Conservation (phyloP, 306 rosid genomes). For the Carpinus viminea region DNA sequence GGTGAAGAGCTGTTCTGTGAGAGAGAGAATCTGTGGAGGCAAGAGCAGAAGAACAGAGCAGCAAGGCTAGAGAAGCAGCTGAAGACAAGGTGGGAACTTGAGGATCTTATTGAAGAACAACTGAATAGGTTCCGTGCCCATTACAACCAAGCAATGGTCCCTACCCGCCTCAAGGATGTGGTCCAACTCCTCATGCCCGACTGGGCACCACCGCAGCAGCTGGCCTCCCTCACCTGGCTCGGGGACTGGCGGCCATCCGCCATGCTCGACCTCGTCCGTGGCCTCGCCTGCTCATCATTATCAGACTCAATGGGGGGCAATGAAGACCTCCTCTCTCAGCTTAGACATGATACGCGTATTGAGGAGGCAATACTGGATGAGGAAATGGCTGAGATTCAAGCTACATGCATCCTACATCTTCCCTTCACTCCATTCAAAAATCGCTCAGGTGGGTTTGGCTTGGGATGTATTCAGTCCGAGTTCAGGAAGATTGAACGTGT, state of each 20-base stretch:
- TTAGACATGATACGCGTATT: constrained; percentile 40
- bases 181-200: constrained; percentile 43
- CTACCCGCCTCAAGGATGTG: constrained; percentile 36
- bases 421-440: constrained; percentile 35
- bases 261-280: constrained; percentile 36
- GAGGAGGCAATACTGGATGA: constrained; percentile 47
- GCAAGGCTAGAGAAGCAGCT: constrained; percentile 47
- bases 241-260: constrained; percentile 56
- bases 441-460: constrained; percentile 21
- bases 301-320: constrained; percentile 13
- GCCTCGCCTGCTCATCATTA: constrained; percentile 26
- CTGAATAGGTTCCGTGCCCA: constrained; percentile 38
- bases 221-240: constrained; percentile 38
- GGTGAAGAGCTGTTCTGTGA: constrained; percentile 34
- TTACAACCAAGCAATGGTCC: constrained; percentile 40
- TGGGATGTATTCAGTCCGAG: constrained; percentile 36
- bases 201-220: constrained; percentile 37
- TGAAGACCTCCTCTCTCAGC: constrained; percentile 33
- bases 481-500: constrained; percentile 47
- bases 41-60: constrained; percentile 39
- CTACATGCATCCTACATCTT: constrained; percentile 41
- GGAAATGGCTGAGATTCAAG: constrained; percentile 59
- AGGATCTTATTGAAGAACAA: constrained; percentile 49
- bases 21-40: constrained; percentile 42
- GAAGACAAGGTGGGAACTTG: constrained; percentile 42